Evolutionary conservation across 2,329 filamentous ascomycete genomes (phyloP).

Genomic region (Botrytis tulipae): DNA sequence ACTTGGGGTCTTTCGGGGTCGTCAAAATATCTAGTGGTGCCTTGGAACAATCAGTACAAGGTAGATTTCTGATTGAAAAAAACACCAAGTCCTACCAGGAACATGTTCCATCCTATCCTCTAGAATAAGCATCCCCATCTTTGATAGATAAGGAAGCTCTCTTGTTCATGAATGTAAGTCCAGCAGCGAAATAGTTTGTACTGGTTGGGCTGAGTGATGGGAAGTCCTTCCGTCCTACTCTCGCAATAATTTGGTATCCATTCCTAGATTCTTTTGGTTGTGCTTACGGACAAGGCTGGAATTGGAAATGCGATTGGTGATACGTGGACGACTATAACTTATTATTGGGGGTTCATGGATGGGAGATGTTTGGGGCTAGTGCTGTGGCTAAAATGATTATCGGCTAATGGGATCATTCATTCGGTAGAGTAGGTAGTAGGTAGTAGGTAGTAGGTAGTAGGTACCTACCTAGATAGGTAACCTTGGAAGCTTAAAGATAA

Average conservation of each 20-base stretch:
- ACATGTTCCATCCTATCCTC: conserved; percentile 62
- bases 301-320: background rate
- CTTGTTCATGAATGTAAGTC: background rate
- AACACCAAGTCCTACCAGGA: conserved; percentile 56
- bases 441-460: too few relatives aligned
- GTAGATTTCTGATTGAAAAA: background rate
- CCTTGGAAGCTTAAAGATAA: background rate
- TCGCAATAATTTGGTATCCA: background rate
- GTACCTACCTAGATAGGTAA: too few relatives aligned
- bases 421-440: too few relatives aligned
- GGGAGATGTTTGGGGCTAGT: background rate
- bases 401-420: background rate
- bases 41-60: conserved; percentile 38
- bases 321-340: background rate
- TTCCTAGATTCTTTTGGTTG: background rate
- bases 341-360: background rate
- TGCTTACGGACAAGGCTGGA: background rate
- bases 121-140: conserved; percentile 61
- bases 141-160: conserved; percentile 12
- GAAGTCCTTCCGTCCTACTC: background rate
- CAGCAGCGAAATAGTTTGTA: background rate
- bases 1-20: conserved; percentile 51
- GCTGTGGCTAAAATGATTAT: conserved; percentile 4
- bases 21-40: conserved; percentile 64
- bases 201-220: background rate